Conservation (phyloP, 805 yeast species). For the Candida endomychidarum region DNA sequence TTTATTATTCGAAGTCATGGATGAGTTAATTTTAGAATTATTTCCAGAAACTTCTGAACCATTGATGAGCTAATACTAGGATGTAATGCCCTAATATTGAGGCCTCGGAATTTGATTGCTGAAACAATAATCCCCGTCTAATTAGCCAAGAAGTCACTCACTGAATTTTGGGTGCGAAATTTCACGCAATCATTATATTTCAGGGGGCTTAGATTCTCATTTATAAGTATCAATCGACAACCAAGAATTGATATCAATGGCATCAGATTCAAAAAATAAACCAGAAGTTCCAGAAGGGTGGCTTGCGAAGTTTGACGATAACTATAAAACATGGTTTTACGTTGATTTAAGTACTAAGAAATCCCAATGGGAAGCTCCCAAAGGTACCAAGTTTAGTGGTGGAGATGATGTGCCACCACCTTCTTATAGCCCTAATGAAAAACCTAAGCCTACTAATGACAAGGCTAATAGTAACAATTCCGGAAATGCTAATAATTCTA, state of each 20-base stretch:
- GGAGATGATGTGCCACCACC: conserved; percentile 40
- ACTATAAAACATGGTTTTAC: conserved; percentile 73
- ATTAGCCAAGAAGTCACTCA: conserved; percentile 2
- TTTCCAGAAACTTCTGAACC: conserved; percentile 33
- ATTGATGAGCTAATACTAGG: too few relatives aligned
- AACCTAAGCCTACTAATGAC: conserved; percentile 8
- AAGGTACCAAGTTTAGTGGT: conserved; percentile 38
- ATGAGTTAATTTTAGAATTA: conserved; percentile 50
- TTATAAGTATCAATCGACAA: conserved; percentile 1
- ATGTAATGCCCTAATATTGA: too few relatives aligned
- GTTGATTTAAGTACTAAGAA: conserved; percentile 70
- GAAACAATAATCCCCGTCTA: not conserved
- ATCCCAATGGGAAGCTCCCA: conserved; percentile 92
- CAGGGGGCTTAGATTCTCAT: conserved; percentile 4
- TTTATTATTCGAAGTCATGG: conserved; percentile 57
- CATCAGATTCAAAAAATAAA: conserved; percentile 28
- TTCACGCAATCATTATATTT: not conserved
- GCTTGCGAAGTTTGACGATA: conserved; percentile 71
- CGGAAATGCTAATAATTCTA: too few relatives aligned
- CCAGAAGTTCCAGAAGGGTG: conserved; percentile 68
- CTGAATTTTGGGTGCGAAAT: conserved; percentile 1
- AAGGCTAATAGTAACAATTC: conserved; percentile 17
- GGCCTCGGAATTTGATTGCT: not conserved
- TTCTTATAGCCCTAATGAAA: conserved; percentile 15
- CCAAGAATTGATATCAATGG: not conserved